These are phyloP conservation scores for Leptographium wingfieldii DNA, from an alignment of 2,329 filamentous ascomycete genomes.

Conservation along the genomic window DNA sequence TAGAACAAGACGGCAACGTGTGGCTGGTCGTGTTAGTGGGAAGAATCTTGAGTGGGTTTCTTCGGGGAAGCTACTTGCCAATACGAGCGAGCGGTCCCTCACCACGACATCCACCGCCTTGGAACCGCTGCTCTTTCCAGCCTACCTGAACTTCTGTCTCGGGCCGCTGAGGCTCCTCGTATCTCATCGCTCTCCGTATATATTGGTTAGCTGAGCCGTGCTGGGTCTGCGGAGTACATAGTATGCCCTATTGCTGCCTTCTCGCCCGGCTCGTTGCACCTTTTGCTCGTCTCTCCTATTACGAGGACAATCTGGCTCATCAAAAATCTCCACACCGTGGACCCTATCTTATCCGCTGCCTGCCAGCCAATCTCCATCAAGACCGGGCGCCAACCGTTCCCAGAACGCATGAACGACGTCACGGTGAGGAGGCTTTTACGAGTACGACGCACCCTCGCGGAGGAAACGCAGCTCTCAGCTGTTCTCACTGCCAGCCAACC, in stretches of 20 bases:
- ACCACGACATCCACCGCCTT: neutral
- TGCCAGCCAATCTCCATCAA: neutral
- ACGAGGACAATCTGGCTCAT: neutral
- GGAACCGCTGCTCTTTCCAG: neutral
- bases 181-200: neutral
- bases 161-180: neutral
- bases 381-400: neutral
- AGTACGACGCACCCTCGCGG: neutral
- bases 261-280: neutral
- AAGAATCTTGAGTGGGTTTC: neutral
- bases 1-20: neutral
- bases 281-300: neutral
- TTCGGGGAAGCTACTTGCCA: neutral
- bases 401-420: neutral
- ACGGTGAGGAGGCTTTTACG: neutral
- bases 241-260: neutral
- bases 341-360: neutral
- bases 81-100: neutral
- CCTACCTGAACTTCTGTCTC: neutral
- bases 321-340: neutral
- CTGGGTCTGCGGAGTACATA: neutral
- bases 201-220: neutral
- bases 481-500: too few relatives aligned
- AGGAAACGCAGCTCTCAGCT: neutral
- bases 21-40: neutral